Base-by-base conservation (phyloP, 1,284 basidiomycete species). In the Sporisorium exsertum region DNA sequence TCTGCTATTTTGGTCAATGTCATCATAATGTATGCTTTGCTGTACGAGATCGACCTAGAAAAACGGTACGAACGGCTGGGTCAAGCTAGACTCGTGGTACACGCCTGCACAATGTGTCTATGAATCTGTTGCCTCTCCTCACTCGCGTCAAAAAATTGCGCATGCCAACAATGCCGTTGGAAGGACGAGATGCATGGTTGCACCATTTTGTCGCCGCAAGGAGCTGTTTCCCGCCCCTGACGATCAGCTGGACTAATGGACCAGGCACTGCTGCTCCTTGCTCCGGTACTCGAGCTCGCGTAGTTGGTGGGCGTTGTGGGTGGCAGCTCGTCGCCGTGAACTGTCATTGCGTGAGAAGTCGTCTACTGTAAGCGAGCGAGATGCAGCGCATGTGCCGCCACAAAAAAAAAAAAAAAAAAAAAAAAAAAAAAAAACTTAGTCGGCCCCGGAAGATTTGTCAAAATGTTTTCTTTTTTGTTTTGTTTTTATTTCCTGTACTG, bases 241-340 rank as follows among this genome's bases (percentile, higher is more conserved):
- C 9, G 40, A 43, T 50, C 18, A 27, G 27, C 49, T 49, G 27
- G 29, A 50, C 27, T 9, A 29, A 32, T 9, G 9, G 16, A 29
- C 5, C 10, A 32, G 29, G 29, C 29, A 32, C 29, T 32, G 29
- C 29, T n/a, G 29, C n/a, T 29, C 29, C 49, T 50, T 33, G n/a
- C 29, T 50, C 24, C 35, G 24, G 22, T 40, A 22, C 9, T 49
- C 13, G 24, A 50, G 12, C 35, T 58, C 46, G 45, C 56, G 0
- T 58, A 58, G 22, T 24, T 24, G 32, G 32, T 8, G n/a, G 46
- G 46, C 46, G 46, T 58, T 35, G 50, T 35, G 56, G 46, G 24
- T 42, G 33, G 29, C 22, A 47, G 32, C 22, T 40, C 50, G 46
- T 26, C n/a, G 45, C 56, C 46, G 40, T 55, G 20, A 18, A 24